Evolutionary conservation across 345 rosid species (phyloP).

Genomic region (Citrus trifoliata): DNA sequence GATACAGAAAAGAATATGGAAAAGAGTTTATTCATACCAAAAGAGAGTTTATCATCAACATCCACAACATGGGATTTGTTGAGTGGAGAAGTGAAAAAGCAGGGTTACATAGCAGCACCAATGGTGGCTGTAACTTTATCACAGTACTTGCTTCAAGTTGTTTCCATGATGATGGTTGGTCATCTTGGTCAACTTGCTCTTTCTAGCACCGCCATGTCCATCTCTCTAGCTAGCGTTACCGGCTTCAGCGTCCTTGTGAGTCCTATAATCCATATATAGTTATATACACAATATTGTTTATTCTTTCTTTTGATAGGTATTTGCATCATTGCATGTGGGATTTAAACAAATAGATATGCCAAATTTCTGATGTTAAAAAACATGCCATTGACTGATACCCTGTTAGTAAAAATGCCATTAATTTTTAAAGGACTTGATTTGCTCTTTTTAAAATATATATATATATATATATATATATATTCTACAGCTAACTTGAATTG

Average conservation of each 20-base stretch:
- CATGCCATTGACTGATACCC: too few relatives aligned
- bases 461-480: too few relatives aligned
- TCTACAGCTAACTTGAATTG: neutral
- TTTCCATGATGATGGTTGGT: slow-evolving; percentile 75
- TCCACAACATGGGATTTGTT: slow-evolving; percentile 13
- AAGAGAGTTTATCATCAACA: neutral
- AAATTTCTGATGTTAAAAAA: too few relatives aligned
- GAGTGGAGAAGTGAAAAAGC: slow-evolving; percentile 42
- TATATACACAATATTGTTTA: too few relatives aligned
- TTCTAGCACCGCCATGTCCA: slow-evolving; percentile 71
- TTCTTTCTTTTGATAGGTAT: too few relatives aligned
- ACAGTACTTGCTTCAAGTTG: slow-evolving; percentile 49
- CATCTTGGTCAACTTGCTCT: slow-evolving; percentile 73
- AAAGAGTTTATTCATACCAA: neutral
- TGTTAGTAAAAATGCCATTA: too few relatives aligned
- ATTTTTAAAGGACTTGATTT: too few relatives aligned
- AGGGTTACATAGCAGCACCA: slow-evolving; percentile 56
- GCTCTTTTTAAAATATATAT: too few relatives aligned
- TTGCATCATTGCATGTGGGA: neutral
- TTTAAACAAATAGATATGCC: neutral
- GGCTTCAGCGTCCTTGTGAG: slow-evolving; percentile 75
- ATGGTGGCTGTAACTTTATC: slow-evolving; percentile 65
- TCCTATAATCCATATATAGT: neutral
- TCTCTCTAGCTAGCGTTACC: slow-evolving; percentile 61
- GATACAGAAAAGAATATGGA: slow-evolving; percentile 1